Evolutionary conservation across 2,329 filamentous ascomycete genomes (phyloP), one percentile per base, ranked within the genome.

Genomic region (Apiospora koreana): DNA sequence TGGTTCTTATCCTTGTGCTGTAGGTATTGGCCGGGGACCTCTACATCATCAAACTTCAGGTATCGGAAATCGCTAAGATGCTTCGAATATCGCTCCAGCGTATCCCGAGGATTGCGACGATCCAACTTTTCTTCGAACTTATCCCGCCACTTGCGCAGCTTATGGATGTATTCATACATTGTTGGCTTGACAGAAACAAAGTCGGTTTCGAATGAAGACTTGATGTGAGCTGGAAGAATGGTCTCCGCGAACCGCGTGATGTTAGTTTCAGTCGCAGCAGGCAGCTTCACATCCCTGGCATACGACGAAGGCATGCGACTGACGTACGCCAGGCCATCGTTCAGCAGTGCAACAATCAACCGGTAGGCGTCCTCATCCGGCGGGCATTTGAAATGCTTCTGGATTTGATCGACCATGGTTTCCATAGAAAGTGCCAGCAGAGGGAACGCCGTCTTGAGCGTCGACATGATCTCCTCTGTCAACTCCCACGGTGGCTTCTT

Each of bases 1-100:
- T 97, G 94, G 80, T 99, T 99, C 88, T 98, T 99, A 77, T 99
- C 97, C 81, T 96, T 97, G 83, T 98, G 96, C 79, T 97, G 92
- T 73, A 98, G 85, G 80, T 99, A 99, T 80, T 99, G 96, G 0
- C 96, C 96, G 3, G 97, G 97, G 45, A 99, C 91, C 81, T 99
- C 96, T 16, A 99, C 95, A 77, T 99, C 97, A 78, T 99, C 96
- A 75, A 99, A 98, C 81, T 98, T 98, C 80, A 96, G 92, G 85
- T 97, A 99, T 48, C 94, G 89, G 86, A 99, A 99, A 79, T 98
- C 96, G 82, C 94, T 97, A 58, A 99, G 88, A 77, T 97, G 93
- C 65, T 94, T 93, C 64, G 94, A 97, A 79, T 93, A 97, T 38
- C 87, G 87, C 80, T 99, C 96, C 12, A 99, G 86, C 67, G 92